Conservation (phyloP, 768 basidiomycete species). For the Collybia nuda region DNA sequence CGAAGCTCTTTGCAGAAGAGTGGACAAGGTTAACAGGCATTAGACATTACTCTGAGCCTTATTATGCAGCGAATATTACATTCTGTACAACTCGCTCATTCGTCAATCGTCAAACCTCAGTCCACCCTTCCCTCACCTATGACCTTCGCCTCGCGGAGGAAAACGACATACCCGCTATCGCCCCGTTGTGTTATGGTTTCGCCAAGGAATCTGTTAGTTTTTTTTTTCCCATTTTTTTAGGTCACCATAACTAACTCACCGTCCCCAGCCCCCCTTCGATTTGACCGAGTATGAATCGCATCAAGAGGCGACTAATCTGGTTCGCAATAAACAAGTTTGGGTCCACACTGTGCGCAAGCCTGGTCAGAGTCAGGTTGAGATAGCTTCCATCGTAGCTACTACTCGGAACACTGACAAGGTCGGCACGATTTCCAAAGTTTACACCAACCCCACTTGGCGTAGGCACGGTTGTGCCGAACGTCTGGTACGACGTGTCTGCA, state of each 20-base stretch:
- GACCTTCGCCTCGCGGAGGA: constrained; percentile 43
- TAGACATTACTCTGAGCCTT: constrained; percentile 35
- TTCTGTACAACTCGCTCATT: constrained; percentile 51
- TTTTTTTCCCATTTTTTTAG: background rate
- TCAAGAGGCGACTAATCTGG: constrained; percentile 50
- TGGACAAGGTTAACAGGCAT: constrained; percentile 53
- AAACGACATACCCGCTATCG: constrained; percentile 38
- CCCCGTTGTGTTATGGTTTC: constrained; percentile 53
- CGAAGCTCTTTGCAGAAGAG: constrained; percentile 40
- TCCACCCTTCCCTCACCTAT: constrained; percentile 21
- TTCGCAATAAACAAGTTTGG: constrained; percentile 53
- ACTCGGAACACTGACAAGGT: constrained; percentile 59
- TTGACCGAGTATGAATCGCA: constrained; percentile 41
- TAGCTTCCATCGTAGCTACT: constrained; percentile 68
- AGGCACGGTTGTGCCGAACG: constrained; percentile 57
- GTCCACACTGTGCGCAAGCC: constrained; percentile 47
- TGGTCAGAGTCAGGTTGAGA: constrained; percentile 25
- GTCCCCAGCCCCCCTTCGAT: constrained; percentile 48
- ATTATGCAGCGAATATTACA: constrained; percentile 62
- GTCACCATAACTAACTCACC: background rate
- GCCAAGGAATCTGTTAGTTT: constrained; percentile 55
- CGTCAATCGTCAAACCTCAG: constrained; percentile 14
- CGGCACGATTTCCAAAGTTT: constrained; percentile 73
- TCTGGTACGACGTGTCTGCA: constrained; percentile 58
- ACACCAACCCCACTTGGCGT: constrained; percentile 54